phyloP scores from a whole-genome alignment of 2,329 filamentous ascomycete species.

The Penicillium sp. region DNA sequence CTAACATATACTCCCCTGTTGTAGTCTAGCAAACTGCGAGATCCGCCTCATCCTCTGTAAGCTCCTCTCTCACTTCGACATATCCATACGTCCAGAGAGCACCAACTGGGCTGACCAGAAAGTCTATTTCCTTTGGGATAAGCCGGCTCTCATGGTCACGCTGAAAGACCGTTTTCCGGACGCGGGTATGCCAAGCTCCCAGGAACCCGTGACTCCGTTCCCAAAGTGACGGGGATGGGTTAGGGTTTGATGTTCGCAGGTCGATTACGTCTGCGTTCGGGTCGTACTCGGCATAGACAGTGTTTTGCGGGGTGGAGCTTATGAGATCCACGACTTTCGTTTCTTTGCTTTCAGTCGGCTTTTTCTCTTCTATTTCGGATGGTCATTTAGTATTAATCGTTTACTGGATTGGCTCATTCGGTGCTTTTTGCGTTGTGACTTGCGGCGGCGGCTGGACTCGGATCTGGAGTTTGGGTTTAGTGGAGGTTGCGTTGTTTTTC shows the following conservation, averaged over 20 bases:
- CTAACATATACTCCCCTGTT: background rate
- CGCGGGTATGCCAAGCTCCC: background rate
- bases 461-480: background rate
- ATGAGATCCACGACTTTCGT: background rate
- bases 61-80: conserved; percentile 25
- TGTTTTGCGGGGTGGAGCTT: background rate
- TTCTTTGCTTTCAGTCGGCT: background rate
- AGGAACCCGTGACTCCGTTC: background rate
- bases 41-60: conserved; percentile 26
- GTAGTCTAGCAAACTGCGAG: conserved; percentile 24
- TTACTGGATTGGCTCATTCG: no score
- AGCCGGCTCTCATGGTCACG: conserved; percentile 20
- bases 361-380: background rate
- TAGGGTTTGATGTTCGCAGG: background rate
- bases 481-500: background rate
- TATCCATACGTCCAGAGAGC: conserved; percentile 13
- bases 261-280: background rate
- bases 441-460: background rate
- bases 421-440: background rate
- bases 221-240: background rate
- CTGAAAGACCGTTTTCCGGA: conserved; percentile 9
- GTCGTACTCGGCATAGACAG: background rate
- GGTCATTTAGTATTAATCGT: background rate
- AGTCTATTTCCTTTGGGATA: conserved; percentile 27
- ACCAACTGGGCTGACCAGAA: conserved; percentile 22